Evolutionary conservation across 148 eudicot genomes (phyloP), one percentile per base, ranked within the genome.

Genomic region (Heliamphora exappendiculata): DNA sequence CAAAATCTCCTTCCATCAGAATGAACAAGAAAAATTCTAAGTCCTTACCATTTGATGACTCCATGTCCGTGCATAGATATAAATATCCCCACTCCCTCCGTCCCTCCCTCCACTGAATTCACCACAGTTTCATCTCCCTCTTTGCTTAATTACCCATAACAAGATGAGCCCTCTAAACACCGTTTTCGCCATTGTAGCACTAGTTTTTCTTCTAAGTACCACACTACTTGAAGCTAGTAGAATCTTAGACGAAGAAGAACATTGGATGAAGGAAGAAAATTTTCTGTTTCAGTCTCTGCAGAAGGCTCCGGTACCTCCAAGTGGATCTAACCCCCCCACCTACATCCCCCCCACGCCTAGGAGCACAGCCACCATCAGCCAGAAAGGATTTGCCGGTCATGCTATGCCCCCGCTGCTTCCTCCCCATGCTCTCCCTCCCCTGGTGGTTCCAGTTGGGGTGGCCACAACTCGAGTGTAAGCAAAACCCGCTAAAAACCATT

Each of bases 351-450:
- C n/a, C n/a, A n/a, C n/a, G n/a, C n/a, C n/a, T n/a, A n/a, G n/a
- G n/a, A 10, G n/a, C 47, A 19, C 34, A 5, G 37, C 14, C 47
- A 73, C 76, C 64, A 24, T 54, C 6, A 33, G 14, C 53, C 67
- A 64, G 12, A 76, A 64, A 53, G 67, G 62, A 20, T 50, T 66
- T 24, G 67, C 42, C 26, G 67, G 60, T 53, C 60, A 50, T 22
- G 24, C 50, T n/a, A 42, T 8, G 50, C 36, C 72, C 3, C 33
- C 20, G 10, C 45, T 20, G 4, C 77, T n/a, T n/a, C n/a, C n/a
- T n/a, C n/a, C n/a, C n/a, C n/a, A n/a, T n/a, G n/a, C 57, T 0
- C 44, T 20, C 7, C 39, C 42, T 20, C 50, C 29, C 16, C 31
- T 63, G 19, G 20, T 75, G 70, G 41, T 7, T 63, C 34, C 12